phyloP scores from a whole-genome alignment of 179 eudicot genomes.

The Vitellaria paradoxa region DNA sequence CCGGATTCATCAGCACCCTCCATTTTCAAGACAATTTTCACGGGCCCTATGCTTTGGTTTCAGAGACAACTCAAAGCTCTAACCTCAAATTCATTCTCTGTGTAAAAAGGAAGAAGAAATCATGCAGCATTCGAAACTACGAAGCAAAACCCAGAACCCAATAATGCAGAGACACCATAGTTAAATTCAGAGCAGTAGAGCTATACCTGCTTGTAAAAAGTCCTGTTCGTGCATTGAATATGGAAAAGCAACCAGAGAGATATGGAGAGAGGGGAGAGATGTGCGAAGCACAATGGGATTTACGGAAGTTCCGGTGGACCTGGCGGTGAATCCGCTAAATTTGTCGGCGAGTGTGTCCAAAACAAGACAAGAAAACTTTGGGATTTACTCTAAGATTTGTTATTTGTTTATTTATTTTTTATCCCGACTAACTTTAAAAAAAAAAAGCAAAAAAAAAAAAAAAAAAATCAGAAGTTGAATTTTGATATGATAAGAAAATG shows the following conservation, averaged over 20 bases:
- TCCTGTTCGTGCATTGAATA: not conserved
- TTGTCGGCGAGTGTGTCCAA: not conserved
- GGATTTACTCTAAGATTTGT: too few species aligned
- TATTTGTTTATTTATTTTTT: too few species aligned
- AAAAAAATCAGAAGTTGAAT: too few species aligned
- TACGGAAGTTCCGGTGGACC: not conserved
- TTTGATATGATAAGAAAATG: too few species aligned
- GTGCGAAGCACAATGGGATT: not conserved
- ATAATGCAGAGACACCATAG: not conserved
- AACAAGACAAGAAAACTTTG: too few species aligned
- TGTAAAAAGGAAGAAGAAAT: not conserved
- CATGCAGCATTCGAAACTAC: not conserved
- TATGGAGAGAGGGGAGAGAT: not conserved
- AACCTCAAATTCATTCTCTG: not conserved
- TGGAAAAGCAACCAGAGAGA: not conserved
- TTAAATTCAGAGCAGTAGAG: not conserved
- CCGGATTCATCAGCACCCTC: constrained; percentile 5
- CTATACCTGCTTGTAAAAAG: not conserved
- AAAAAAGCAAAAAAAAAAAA: too few species aligned
- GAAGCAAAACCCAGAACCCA: not conserved
- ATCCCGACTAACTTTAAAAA: too few species aligned
- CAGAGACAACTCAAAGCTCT: not conserved
- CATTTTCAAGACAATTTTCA: constrained; percentile 2
- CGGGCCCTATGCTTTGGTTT: not conserved
- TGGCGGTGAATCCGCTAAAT: not conserved